Percentiles rank a stretch among this genome's conserved stretches.
Conservation (phyloP, 2,329 filamentous ascomycete genomes). For the Harringtonia aguacate region DNA sequence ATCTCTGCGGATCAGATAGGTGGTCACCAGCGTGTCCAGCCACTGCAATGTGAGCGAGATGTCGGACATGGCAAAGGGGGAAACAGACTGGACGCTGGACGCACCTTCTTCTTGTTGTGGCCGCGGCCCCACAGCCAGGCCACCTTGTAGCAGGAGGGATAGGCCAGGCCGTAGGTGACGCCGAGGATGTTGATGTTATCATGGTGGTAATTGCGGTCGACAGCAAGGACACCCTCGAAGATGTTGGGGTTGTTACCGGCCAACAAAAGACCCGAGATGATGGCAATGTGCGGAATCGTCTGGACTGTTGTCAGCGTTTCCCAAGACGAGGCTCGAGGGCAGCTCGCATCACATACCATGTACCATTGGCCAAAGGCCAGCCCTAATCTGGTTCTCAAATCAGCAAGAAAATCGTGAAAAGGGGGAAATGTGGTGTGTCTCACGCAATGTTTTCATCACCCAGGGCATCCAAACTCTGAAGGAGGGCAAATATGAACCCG, state of each 20-base stretch:
- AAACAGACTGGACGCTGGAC: no score
- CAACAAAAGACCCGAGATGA: conserved; percentile 15
- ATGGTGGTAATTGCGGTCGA: conserved; percentile 6
- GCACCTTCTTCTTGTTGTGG: conserved; percentile 14
- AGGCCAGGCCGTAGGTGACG: conserved; percentile 13
- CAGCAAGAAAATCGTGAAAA: neutral
- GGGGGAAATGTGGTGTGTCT: neutral
- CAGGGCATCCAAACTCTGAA: conserved; percentile 11
- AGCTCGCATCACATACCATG: conserved; percentile 12
- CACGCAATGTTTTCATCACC: conserved; percentile 12
- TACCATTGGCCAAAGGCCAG: conserved; percentile 15
- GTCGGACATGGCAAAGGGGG: neutral
- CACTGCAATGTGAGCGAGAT: conserved; percentile 5
- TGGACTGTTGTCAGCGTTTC: neutral
- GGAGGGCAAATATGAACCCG: conserved; percentile 15
- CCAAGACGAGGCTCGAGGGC: neutral
- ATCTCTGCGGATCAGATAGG: conserved; percentile 6
- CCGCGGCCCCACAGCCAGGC: conserved; percentile 17
- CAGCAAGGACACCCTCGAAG: conserved; percentile 16
- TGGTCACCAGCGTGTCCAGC: conserved; percentile 12
- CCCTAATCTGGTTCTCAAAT: neutral
- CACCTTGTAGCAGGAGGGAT: conserved; percentile 17
- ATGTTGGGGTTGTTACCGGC: conserved; percentile 19
- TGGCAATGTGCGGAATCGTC: conserved; percentile 18
- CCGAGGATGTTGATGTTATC: conserved; percentile 9